A percentile compares a stretch with the other conserved stretches of the same genome.
Evolutionary conservation across 2,329 filamentous ascomycete genomes (phyloP).

Genomic region (Fusarium vanettenii): DNA sequence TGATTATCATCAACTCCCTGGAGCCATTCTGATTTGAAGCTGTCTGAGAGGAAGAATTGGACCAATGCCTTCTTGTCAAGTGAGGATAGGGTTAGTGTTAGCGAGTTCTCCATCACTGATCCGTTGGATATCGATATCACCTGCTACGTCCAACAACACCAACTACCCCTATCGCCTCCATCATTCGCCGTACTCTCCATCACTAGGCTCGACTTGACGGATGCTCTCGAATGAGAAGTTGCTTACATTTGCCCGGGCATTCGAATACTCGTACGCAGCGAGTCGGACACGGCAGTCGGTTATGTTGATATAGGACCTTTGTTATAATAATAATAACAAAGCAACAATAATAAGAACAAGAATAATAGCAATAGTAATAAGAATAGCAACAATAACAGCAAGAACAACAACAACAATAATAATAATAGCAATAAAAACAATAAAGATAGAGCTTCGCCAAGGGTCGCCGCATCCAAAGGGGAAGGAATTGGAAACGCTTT

Average conservation of each 20-base stretch:
- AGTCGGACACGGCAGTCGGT: conserved; percentile 10
- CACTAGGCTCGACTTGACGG: neutral
- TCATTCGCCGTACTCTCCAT: neutral
- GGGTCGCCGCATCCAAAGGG: too few relatives aligned
- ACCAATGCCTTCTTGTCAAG: neutral
- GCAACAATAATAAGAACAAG: too few relatives aligned
- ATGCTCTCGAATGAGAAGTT: neutral
- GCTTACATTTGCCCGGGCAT: conserved; percentile 13
- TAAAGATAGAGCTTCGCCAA: too few relatives aligned
- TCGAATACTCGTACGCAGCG: conserved; percentile 3
- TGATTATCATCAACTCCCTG: conserved; percentile 10
- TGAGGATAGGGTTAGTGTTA: neutral
- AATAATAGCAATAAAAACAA: too few relatives aligned
- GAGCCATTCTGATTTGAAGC: neutral
- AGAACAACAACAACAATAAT: too few relatives aligned
- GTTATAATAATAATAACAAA: too few relatives aligned
- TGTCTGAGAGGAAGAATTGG: neutral
- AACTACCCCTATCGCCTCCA: neutral
- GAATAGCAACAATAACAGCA: too few relatives aligned
- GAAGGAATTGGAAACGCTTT: too few relatives aligned
- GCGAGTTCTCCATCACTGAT: neutral
- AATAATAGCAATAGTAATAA: too few relatives aligned
- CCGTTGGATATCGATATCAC: neutral
- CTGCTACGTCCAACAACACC: neutral
- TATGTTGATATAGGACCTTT: conserved; percentile 15